phyloP scores from a whole-genome alignment of 441 rosid species.

The Adansonia grandidieri region DNA sequence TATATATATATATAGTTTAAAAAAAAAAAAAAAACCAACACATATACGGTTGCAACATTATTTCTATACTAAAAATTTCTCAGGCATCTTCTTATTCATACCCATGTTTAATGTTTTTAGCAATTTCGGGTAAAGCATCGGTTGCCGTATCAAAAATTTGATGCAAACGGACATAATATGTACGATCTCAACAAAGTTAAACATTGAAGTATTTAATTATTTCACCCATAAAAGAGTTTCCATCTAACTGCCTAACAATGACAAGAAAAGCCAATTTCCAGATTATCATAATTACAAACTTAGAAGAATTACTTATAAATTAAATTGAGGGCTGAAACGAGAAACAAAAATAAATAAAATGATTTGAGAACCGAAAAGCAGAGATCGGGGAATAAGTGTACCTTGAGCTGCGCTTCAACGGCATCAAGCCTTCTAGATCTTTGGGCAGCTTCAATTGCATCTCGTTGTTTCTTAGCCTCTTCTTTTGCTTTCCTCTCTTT shows the following conservation, averaged over 20 bases:
- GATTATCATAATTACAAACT: neutral
- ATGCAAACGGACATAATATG: neutral
- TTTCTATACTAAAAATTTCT: neutral
- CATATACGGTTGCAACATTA: neutral
- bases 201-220: neutral
- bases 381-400: constrained; percentile 11
- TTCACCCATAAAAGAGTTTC: neutral
- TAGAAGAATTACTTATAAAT: neutral
- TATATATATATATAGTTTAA: no score
- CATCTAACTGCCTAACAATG: neutral
- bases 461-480: constrained; percentile 72
- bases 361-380: neutral
- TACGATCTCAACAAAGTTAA: neutral
- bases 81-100: neutral
- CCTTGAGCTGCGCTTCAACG: constrained; percentile 79
- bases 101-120: neutral
- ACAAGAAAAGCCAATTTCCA: neutral
- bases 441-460: constrained; percentile 83
- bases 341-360: neutral
- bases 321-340: neutral
- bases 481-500: constrained; percentile 76
- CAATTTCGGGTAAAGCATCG: constrained; percentile 9
- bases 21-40: neutral
- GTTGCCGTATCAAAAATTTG: neutral
- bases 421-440: constrained; percentile 85